A percentile compares a stretch with the other conserved stretches of the same genome.
Conservation (phyloP, 306 rosid species). For the Delonix regia region DNA sequence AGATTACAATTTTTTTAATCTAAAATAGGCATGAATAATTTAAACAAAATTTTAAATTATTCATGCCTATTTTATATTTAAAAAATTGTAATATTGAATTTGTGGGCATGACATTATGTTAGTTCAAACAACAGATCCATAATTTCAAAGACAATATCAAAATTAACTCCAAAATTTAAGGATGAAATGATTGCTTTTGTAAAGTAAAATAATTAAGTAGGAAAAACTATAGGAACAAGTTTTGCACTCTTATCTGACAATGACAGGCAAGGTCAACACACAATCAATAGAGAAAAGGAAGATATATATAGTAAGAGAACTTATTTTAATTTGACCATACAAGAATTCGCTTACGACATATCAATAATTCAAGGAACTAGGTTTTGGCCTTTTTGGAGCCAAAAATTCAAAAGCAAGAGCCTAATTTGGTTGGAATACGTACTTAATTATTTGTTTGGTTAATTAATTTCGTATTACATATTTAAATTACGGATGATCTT, state of each 20-base stretch:
- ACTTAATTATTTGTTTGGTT: constrained; percentile 4
- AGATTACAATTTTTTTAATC: too few species aligned
- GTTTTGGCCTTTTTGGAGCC: not conserved
- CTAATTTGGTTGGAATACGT: not conserved
- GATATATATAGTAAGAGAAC: not conserved
- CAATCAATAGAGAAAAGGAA: not conserved
- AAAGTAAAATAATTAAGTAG: not conserved
- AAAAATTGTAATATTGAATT: not conserved
- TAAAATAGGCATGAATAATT: too few species aligned
- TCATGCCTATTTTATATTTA: not conserved
- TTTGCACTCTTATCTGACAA: not conserved
- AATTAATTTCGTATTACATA: not conserved
- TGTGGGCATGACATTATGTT: not conserved
- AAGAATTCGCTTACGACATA: not conserved
- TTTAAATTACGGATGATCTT: not conserved
- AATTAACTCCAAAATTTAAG: constrained; percentile 5
- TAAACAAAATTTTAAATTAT: not conserved
- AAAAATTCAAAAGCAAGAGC: constrained; percentile 10
- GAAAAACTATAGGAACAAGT: not conserved
- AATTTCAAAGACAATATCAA: not conserved
- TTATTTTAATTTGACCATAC: not conserved
- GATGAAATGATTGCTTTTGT: not conserved
- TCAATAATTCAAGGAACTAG: not conserved
- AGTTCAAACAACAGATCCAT: not conserved
- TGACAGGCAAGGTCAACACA: constrained; percentile 9